These are phyloP conservation scores for Saccharum hybrid DNA, from an alignment of 202 grass and related monocot species.

Conservation along the genomic window DNA sequence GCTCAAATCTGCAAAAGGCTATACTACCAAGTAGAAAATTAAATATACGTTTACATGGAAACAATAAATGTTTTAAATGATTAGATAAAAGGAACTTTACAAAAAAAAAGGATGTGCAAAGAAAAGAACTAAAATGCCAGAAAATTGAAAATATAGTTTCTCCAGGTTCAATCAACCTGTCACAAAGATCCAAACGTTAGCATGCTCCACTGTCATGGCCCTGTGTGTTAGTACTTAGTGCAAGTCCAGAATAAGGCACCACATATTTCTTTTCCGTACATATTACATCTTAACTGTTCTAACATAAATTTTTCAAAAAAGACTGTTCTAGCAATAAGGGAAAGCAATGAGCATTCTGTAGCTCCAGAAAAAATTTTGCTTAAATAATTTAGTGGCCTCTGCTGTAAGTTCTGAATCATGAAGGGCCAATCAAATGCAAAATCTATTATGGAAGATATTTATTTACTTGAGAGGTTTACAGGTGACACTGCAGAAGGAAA, in stretches of 20 bases:
- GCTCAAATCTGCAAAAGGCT: not conserved
- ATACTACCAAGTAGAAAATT: not conserved
- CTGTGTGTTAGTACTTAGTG: not conserved
- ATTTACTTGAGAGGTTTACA: constrained; percentile 47
- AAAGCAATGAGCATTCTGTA: not conserved
- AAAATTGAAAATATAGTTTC: constrained; percentile 12
- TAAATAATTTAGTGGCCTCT: not conserved
- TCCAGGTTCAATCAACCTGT: not conserved
- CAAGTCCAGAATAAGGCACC: not conserved
- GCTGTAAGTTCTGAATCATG: constrained; percentile 19
- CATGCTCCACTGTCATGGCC: not conserved
- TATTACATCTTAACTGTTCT: not conserved
- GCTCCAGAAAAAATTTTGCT: constrained; percentile 2
- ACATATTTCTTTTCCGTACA: not conserved
- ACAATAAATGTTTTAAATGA: not conserved
- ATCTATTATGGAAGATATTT: not conserved
- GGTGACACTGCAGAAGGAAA: constrained; percentile 25
- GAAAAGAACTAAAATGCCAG: constrained; percentile 1
- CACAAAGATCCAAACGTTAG: constrained; percentile 1
- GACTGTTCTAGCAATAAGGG: not conserved
- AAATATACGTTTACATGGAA: not conserved
- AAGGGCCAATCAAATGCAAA: constrained; percentile 8
- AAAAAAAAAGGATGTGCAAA: not conserved
- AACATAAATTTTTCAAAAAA: not conserved
- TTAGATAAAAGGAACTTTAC: not conserved